Conservation (phyloP, 306 rosid genomes). For the Fragaria iinumae region DNA sequence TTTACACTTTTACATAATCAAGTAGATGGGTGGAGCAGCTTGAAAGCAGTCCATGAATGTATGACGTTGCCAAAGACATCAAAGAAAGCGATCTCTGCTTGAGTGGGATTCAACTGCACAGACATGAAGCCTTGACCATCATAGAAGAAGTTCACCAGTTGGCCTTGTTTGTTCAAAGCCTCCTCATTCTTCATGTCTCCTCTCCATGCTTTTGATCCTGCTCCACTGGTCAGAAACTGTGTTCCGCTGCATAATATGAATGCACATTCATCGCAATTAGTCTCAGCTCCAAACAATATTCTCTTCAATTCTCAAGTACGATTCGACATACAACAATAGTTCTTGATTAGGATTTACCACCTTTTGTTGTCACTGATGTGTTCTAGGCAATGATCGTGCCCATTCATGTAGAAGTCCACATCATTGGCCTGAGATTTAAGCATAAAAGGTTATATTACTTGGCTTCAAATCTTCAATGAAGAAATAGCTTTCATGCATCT, state of each 20-base stretch:
- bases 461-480: no score
- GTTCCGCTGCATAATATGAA: slow-evolving; percentile 44
- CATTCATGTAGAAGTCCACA: slow-evolving; percentile 80
- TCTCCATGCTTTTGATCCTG: slow-evolving; percentile 91
- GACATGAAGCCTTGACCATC: slow-evolving; percentile 93
- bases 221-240: slow-evolving; percentile 79
- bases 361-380: slow-evolving; percentile 56
- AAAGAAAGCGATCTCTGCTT: slow-evolving; percentile 50
- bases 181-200: slow-evolving; percentile 17
- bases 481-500: background rate
- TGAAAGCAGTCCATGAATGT: slow-evolving; percentile 43
- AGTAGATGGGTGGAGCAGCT: slow-evolving; percentile 29
- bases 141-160: slow-evolving; percentile 45
- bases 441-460: background rate
- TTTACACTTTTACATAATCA: background rate
- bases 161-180: slow-evolving; percentile 33
- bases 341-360: slow-evolving; percentile 25
- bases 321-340: background rate
- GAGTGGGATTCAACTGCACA: slow-evolving; percentile 34
- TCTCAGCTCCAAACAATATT: background rate
- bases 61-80: slow-evolving; percentile 53
- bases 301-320: background rate
- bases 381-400: slow-evolving; percentile 86
- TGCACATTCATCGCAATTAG: background rate
- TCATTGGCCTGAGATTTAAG: slow-evolving; percentile 47